Evolutionary conservation across 768 basidiomycete genomes (phyloP), one percentile per base, ranked within the genome.

Genomic region (Neoboletus brunneissimus): DNA sequence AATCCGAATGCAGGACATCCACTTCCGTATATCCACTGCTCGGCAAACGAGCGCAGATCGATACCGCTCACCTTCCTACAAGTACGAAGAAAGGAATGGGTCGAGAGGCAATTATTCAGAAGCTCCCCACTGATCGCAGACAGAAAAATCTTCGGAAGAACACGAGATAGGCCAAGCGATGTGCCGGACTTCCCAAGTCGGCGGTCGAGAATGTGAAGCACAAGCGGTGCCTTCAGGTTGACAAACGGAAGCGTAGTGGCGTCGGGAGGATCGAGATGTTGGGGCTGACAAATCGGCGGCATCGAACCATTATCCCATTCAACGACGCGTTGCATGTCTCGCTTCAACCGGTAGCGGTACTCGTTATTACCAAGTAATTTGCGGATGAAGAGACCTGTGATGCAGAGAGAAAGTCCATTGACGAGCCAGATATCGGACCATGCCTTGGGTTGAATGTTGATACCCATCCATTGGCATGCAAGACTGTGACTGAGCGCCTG

Each of bases 21-120:
- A 69, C 91, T 94, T 13, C 95, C 95, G 66, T 94, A 97, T 59
- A 99, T 93, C 97, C 97, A 99, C 71, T 98, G 96, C 66, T 98
- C 94, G n/a, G 93, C 91, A 67, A 99, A 99, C 29, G 84, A 82
- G 53, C 89, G 81, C 23, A 89, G 81, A 67, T 98, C 96, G 18
- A 92, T 88, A 11, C 94, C 92, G 67, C 91, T 91, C 58, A 95
- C 89, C 73, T 95, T 98, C 63, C 95, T 80, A 67, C 95, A 98
- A 43, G 85, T 94, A 55, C 94, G 77, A 57, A 98, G 80, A 74
- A 99, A 98, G 22, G 86, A 82, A 59, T 92, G 88, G 0, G 97
- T 98, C 1, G 93, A 91, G 10, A 99, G 77, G 22, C 85, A 81
- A 67, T 94, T 95, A 65, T 88, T 88, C 27, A 79, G 81, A 65